Evolutionary conservation across 2,329 filamentous ascomycete species (phyloP), one percentile per base, ranked within the genome.

Genomic region (Xylaria sp.): DNA sequence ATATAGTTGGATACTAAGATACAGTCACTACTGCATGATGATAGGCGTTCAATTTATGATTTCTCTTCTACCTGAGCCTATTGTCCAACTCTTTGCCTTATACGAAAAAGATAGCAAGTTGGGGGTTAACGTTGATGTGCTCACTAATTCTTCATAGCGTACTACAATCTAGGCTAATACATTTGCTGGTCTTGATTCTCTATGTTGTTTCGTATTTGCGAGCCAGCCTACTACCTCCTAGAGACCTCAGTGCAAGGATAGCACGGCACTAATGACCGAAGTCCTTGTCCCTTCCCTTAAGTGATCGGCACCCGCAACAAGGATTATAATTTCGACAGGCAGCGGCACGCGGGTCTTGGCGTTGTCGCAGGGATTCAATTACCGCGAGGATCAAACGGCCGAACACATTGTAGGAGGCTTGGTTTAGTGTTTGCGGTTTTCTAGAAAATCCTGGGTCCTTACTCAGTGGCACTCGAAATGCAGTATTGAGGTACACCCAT

Each of bases 311-410:
- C n/a, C 18, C 10, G 4, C n/a, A n/a, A 61, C 58, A 51, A 41
- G 48, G 46, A 20, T 25, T 3, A 50, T 23, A 6, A 23, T 50
- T 20, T 50, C 46, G 50, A 25, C 34, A 23, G 25, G 7, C 4
- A 34, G 34, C 60, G 50, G 60, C 63, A 28, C 28, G 44, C 46
- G 34, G 46, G 18, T 8, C 62, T 65, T 65, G 63, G 63, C 63
- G n/a, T 44, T 41, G 63, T 58, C 48, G 44, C 54, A 25, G 44
- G 44, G 34, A 18, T 20, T 23, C 39, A 41, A 58, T 37, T 52
- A 31, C 62, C 54, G 63, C 18, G 63, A 44, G 54, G 46, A 58
- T 65, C 63, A 65, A 58, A 58, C 56, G 15, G 15, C 20, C 37
- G 52, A 28, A 7, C 31, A 55, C 31, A 37, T 31, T 25, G 28